Evolutionary conservation across 2,329 filamentous ascomycete genomes (phyloP).

Genomic region (Alternaria infectoria): DNA sequence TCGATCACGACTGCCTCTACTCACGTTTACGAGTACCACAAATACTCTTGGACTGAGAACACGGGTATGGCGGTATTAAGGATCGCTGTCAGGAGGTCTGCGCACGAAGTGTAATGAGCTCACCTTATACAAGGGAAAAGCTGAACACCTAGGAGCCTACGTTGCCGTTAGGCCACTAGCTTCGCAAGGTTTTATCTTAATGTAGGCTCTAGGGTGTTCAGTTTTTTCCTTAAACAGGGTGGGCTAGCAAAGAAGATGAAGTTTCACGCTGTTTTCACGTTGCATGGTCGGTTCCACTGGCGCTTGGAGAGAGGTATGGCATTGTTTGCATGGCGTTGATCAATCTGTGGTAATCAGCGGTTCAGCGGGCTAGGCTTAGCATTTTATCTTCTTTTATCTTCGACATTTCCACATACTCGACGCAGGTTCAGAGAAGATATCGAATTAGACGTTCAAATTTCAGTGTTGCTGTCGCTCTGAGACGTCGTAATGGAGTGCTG

Average conservation of each 20-base stretch:
- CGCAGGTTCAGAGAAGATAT: neutral
- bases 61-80: neutral
- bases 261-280: slow-evolving; percentile 7
- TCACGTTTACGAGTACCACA: neutral
- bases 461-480: neutral
- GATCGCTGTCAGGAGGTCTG: neutral
- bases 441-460: neutral
- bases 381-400: neutral
- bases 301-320: slow-evolving; percentile 13
- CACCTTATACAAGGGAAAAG: no score
- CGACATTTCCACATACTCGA: neutral
- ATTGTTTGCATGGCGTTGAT: slow-evolving; percentile 20
- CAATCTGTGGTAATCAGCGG: slow-evolving; percentile 11
- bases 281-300: slow-evolving; percentile 16
- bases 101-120: neutral
- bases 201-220: no score
- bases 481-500: neutral
- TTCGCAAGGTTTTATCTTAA: no score
- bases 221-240: no score
- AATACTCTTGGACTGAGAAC: neutral
- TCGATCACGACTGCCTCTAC: neutral
- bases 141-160: no score
- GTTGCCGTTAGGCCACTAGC: no score
- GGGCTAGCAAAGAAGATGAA: neutral
- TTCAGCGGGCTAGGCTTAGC: slow-evolving; percentile 22